Evolutionary conservation across 2,329 filamentous ascomycete genomes (phyloP), one percentile per base, ranked within the genome.

Genomic region (Albifimbria verrucaria): DNA sequence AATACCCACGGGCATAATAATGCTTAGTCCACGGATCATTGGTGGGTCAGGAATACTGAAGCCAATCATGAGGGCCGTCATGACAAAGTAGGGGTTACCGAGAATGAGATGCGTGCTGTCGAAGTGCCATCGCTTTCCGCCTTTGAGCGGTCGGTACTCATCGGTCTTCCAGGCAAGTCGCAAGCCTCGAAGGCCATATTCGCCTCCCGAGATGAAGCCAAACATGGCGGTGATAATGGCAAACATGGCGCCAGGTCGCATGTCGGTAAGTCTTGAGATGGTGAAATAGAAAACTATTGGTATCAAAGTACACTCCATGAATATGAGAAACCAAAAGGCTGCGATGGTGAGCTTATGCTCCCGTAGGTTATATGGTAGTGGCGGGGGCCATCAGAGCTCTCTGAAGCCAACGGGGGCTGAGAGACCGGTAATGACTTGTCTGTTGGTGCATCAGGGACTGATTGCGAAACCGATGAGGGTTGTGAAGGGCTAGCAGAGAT

Each of bases 181-280:
- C 50, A 70, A 64, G 7, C 65, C 70, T 20, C 73, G 68, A 21
- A 73, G 65, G 48, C 70, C 72, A 41, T 76, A 76, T 54, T 77
- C 74, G 46, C 75, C 65, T 22, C 75, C 74, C 0, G 74, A 77
- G 7, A 76, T 69, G 50, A 76, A 65, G 48, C 75, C 75, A 58
- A 76, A 77, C 60, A 77, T 74, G 12, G 75, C 71, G 1, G 75
- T 77, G 49, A 77, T 72, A 48, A 77, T 75, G 51, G 75, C 74
- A 52, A 77, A 77, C 48, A 73, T 62, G 3, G 55, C 57, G 2
- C 59, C 61, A 1, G 58, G 56, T 2, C 56, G 55, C 26, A 63
- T 50, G 20, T 59, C 55, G 23, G 54, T 57, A 5, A 58, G 32
- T 9, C 55, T 72, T 51, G 69, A 72, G 20, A 78, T 68, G 11